Evolutionary conservation across 192 early-diverging fungal genomes (phyloP).

Genomic region (Backusella mclennaniae): DNA sequence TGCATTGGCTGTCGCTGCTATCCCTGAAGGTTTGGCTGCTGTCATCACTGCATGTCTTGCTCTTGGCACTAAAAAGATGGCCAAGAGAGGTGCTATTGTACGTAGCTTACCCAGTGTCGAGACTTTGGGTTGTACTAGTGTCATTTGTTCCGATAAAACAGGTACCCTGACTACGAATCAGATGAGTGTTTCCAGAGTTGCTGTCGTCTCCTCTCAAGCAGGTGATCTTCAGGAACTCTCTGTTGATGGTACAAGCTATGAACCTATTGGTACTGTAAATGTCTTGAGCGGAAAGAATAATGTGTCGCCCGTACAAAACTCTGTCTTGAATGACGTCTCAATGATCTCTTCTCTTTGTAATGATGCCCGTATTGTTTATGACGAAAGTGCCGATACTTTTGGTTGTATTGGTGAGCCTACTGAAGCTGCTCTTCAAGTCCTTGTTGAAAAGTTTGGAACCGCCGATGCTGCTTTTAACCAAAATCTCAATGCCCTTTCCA

Average conservation of each 20-base stretch:
- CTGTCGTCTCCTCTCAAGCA: conserved; percentile 51
- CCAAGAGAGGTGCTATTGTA: conserved; percentile 93
- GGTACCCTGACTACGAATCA: conserved; percentile 98
- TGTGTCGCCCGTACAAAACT: conserved; percentile 45
- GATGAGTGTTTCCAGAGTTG: conserved; percentile 82
- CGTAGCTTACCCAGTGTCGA: conserved; percentile 90
- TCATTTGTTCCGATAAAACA: conserved; percentile 99
- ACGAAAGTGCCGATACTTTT: conserved; percentile 61
- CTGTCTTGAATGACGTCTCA: conserved; percentile 72
- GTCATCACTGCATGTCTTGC: conserved; percentile 98
- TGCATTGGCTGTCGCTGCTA: conserved; percentile 96
- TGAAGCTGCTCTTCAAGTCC: conserved; percentile 92
- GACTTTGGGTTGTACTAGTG: conserved; percentile 94
- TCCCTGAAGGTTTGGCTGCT: conserved; percentile 98
- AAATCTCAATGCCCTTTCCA: conserved; percentile 44
- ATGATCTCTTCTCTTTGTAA: conserved; percentile 90
- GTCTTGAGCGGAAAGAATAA: conserved; percentile 20
- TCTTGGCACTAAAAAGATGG: conserved; percentile 97
- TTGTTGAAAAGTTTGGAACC: conserved; percentile 93
- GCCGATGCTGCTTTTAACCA: conserved; percentile 67
- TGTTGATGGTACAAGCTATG: conserved; percentile 85
- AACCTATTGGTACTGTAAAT: conserved; percentile 71
- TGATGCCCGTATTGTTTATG: conserved; percentile 82
- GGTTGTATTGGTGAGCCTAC: conserved; percentile 94
- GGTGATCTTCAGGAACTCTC: conserved; percentile 63